Base-by-base conservation (phyloP, 179 eudicot species). In the Spinacia oleracea region DNA sequence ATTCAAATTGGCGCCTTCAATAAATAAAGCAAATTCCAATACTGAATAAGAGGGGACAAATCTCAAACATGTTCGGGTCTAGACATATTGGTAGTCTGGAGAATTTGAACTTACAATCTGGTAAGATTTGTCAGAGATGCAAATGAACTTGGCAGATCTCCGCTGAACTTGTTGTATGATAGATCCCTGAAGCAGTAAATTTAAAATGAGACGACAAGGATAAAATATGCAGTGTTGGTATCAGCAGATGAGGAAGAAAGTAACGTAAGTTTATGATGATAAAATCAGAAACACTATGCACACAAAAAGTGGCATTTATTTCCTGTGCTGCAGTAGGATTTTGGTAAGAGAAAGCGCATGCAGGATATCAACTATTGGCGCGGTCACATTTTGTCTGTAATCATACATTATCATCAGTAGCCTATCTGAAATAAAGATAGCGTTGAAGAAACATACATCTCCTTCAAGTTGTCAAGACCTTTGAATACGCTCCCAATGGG, bases 111-210 rank as follows among this genome's bases (percentile, higher is more conserved):
- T 87, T 70, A 95, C 98, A 95, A 55, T 83, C 78, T 76, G 55
- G 87, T 84, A 55, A 95, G 93, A 74, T 89, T 91, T 65, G 68
- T 88, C 82, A 91, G 78, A 69, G 89, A 83, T 82, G 83, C 80
- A 82, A 95, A 89, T 38, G 93, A 95, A 72, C 83, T 84, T 1
- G 98, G 98, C n/a, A 95, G 88, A 84, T 95, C 97, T 81, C 98
- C 95, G 23, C 80, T 80, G 80, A 95, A 88, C 77, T 83, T 84
- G 85, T 95, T 95, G 89, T 86, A 85, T 43, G 98, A 95, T 73
- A 95, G 78, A 84, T 95, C 98, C 98, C 98, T 95, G 89, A 32
- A 60, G 35, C 79, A 86, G 40, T 15, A 75, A 27, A 73, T 63
- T 63, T 73, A 56, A 42, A 71, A 76, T 48, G 53, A 73, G n/a